Evolutionary conservation across 495 filamentous ascomycete genomes (phyloP), one percentile per base, ranked within the genome.

Genomic region (Evernia prunastri): DNA sequence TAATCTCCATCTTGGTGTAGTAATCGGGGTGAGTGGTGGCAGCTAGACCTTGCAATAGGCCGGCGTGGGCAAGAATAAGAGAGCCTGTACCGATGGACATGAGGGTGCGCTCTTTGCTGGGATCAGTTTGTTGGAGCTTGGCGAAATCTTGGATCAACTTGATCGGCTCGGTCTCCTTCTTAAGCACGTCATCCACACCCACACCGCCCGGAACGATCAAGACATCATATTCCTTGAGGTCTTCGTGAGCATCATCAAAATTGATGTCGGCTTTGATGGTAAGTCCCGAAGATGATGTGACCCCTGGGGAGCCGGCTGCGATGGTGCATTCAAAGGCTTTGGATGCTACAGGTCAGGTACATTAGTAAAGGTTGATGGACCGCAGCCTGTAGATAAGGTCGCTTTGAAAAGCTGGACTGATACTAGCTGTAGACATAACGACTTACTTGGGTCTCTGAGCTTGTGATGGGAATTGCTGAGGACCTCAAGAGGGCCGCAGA

Each of bases 61-160:
- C 90, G 42, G 84, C 78, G 63, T 88, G 77, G 47, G 86, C 90
- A 31, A 93, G 80, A 67, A 93, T 77, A 35, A 91, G 79, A 39
- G 84, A 82, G 20, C 89, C 90, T 35, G 87, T 91, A 78, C 86
- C 89, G 77, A 95, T 76, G 63, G 87, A 88, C 67, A 92, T 76
- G 63, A 93, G 70, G 5, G 88, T 86, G 56, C 89, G 87, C 77
- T 89, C 87, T 66, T 84, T 84, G 69, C 74, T 78, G 2, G 87
- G 86, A 68, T 89, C 84, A 61, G 79, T 81, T 72, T 82, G 78
- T 74, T 89, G 87, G 58, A 89, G 73, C 69, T 87, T 84, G 63
- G 84, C 79, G 69, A 81, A 90, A 64, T 84, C 84, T 58, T 79
- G 77, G 81, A 89, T 86, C 66, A 88, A 75, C 58, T 76, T 71